A percentile compares a stretch with the other conserved stretches of the same genome.
These are phyloP conservation scores for Calamus simplicifolius DNA, from an alignment of 176 grass and related monocot species.

Conservation along the genomic window DNA sequence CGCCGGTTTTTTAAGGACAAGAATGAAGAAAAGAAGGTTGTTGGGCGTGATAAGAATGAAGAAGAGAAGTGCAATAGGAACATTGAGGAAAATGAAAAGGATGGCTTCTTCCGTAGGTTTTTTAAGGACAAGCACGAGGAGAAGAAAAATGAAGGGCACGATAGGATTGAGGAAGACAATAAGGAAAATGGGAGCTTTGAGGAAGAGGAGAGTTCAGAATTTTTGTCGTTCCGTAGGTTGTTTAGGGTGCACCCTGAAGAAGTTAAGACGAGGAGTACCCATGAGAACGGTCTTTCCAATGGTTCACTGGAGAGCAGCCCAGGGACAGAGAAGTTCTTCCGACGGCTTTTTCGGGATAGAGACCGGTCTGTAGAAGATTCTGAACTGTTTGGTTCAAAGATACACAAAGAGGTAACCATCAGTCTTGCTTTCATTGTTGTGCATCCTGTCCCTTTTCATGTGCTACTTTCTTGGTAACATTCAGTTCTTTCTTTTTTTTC, in stretches of 20 bases:
- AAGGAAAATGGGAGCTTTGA: constrained; percentile 40
- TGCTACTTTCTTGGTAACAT: too few species aligned
- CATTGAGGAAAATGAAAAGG: constrained; percentile 79
- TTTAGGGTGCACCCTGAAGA: constrained; percentile 96
- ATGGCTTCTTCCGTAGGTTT: constrained; percentile 79
- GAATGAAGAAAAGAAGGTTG: constrained; percentile 72
- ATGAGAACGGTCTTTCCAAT: constrained; percentile 42
- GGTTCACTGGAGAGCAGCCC: constrained; percentile 71
- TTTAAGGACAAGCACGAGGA: constrained; percentile 92
- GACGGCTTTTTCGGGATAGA: constrained; percentile 70
- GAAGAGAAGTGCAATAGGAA: constrained; percentile 41
- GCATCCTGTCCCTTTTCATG: too few species aligned
- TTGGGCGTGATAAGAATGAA: constrained; percentile 44
- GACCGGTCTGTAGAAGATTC: constrained; percentile 86
- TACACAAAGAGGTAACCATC: constrained; percentile 53
- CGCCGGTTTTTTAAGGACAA: constrained; percentile 96
- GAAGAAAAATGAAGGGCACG: constrained; percentile 41
- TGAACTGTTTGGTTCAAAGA: constrained; percentile 60
- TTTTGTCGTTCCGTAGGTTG: constrained; percentile 85
- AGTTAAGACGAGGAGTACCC: constrained; percentile 33
- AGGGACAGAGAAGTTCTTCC: constrained; percentile 92
- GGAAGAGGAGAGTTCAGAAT: constrained; percentile 75
- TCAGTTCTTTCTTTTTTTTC: too few species aligned
- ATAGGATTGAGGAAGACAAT: constrained; percentile 49
- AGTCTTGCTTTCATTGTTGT: too few species aligned